A percentile compares a stretch with the other conserved stretches of the same genome.
These are phyloP conservation scores for Vitis riparia DNA, from an alignment of 164 flowering plant genomes.

Conservation along the genomic window DNA sequence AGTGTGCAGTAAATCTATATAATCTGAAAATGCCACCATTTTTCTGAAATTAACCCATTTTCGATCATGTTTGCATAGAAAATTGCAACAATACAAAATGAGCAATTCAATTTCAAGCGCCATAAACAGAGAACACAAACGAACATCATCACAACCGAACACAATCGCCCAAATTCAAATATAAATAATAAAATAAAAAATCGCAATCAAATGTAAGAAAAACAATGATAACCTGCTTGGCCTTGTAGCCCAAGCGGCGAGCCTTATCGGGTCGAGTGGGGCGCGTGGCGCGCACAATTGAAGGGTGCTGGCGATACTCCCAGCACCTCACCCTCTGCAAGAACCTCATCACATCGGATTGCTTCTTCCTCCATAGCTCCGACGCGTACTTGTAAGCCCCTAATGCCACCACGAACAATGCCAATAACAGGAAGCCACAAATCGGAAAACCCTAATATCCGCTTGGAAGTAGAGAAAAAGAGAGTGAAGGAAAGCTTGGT, in stretches of 20 bases:
- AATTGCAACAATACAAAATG: too few relatives aligned
- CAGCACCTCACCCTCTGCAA: constrained; percentile 58
- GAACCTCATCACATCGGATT: constrained; percentile 60
- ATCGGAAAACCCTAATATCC: too few relatives aligned
- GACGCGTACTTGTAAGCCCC: constrained; percentile 56
- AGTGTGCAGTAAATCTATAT: too few relatives aligned
- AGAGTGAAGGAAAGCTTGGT: too few relatives aligned
- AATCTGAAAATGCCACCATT: too few relatives aligned
- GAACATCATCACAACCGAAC: not conserved
- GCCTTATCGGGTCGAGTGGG: constrained; percentile 56
- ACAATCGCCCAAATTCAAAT: not conserved
- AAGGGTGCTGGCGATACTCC: constrained; percentile 59
- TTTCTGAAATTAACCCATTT: too few relatives aligned
- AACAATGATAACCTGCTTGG: constrained; percentile 43
- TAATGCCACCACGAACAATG: not conserved
- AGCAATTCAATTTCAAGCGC: too few relatives aligned
- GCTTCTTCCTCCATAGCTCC: constrained; percentile 62
- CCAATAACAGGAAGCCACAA: too few relatives aligned
- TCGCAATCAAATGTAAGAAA: not conserved
- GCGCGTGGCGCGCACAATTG: constrained; percentile 44
- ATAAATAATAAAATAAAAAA: too few relatives aligned
- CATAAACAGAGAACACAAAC: too few relatives aligned
- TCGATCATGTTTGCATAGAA: too few relatives aligned
- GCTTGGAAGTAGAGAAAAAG: too few relatives aligned
- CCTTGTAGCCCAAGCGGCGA: constrained; percentile 52